Base-by-base conservation (phyloP, 176 grass and related monocot species). In the Triticum timopheevii region DNA sequence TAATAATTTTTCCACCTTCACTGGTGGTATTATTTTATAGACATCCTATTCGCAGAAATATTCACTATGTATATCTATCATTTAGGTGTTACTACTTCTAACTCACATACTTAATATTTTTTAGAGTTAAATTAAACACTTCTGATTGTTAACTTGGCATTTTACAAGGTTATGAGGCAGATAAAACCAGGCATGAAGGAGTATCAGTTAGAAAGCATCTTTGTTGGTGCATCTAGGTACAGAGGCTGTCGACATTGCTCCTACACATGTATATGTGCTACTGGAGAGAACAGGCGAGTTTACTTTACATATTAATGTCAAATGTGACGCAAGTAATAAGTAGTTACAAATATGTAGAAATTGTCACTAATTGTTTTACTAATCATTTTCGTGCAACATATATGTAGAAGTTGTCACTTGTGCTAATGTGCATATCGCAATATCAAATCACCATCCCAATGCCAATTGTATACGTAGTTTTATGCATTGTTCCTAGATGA, bases 131-230 rank as follows among this genome's bases (percentile, higher is more conserved):
- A 83, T 59, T 61, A 35, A 67, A 85, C 58, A 5, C 3, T 76
- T 76, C 17, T 67, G 47, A 49, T 75, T 59, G 3, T 45, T 85
- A 20, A 22, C 20, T 89, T 85, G 28, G 11, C 5, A 70, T 16
- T 83, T 84, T 88, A 73, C 84, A 86, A 95, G 95, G 93, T 94
- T 17, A 95, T 98, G 93, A 92, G 93, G 69, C 87, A 10, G 85
- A 86, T 83, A 67, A 98, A 69, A 61, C 85, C 83, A 79, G 96
- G 90, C 44, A 92, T 98, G 88, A 93, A 98, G 20, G 92, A 91
- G 44, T 94, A 80, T 77, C 89, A 91, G 65, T 28, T 91, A 76
- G 89, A 91, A 65, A 87, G 89, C 80, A 89, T 82, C 62, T 94
- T 91, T 83, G 70, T 87, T 52, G 89, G 87, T 49, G 49, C 80